Percentiles rank a stretch among this genome's conserved stretches.
These are phyloP conservation scores for Glycine latifolia DNA, from an alignment of 306 rosid genomes.

Conservation along the genomic window DNA sequence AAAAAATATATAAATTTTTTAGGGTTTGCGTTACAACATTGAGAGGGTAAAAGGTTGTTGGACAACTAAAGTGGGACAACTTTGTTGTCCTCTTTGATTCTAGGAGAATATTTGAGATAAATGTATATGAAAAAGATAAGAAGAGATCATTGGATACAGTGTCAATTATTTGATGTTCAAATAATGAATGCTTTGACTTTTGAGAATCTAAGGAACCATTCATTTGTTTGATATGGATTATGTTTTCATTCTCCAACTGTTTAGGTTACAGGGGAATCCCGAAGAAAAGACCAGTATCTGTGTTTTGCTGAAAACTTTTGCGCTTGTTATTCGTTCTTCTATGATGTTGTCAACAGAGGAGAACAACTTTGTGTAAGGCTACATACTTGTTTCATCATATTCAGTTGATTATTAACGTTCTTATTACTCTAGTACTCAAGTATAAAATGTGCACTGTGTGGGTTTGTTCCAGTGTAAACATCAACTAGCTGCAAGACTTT, in stretches of 20 bases:
- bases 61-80: not conserved
- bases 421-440: slow-evolving; percentile 1
- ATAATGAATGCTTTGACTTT: not conserved
- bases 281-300: slow-evolving; percentile 79
- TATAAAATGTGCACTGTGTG: slow-evolving; percentile 12
- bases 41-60: not conserved
- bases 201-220: not conserved
- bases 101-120: not conserved
- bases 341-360: slow-evolving; percentile 81
- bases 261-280: slow-evolving; percentile 87
- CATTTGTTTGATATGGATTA: not conserved
- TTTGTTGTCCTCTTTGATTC: not conserved
- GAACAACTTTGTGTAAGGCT: slow-evolving; percentile 90
- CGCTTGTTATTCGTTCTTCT: slow-evolving; percentile 90
- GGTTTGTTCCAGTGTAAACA: slow-evolving; percentile 76
- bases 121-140: not conserved
- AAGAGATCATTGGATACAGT: not conserved
- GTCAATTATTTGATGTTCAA: not conserved
- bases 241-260: slow-evolving; percentile 7
- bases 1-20: not conserved
- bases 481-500: slow-evolving; percentile 88
- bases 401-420: slow-evolving; percentile 26
- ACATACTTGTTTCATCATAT: not conserved
- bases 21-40: not conserved
- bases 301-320: slow-evolving; percentile 84